Evolutionary conservation across 352 stramenopile genomes (phyloP).

Genomic region (Phytophthora capsici): DNA sequence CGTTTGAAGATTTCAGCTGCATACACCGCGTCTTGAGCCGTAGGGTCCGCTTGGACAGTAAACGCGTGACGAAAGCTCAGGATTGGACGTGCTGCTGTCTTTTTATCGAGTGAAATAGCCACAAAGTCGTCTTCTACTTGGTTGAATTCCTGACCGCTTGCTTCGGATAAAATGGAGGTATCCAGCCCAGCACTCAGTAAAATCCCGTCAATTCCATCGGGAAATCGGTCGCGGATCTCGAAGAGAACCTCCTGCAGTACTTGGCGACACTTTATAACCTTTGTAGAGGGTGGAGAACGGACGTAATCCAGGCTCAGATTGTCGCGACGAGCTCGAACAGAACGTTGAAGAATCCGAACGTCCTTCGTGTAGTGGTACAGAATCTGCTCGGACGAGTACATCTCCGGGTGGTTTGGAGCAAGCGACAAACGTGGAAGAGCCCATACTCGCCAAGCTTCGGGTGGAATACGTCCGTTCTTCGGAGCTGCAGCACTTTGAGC

Average conservation of each 20-base stretch:
- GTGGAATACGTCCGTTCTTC: constrained; percentile 38
- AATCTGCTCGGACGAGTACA: constrained; percentile 71
- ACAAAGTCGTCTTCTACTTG: constrained; percentile 24
- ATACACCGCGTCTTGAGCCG: constrained; percentile 52
- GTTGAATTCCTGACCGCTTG: constrained; percentile 47
- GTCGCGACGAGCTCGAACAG: constrained; percentile 40
- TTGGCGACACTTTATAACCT: constrained; percentile 51
- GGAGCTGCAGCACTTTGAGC: constrained; percentile 42
- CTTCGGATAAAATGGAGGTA: constrained; percentile 75
- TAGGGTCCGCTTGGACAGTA: constrained; percentile 55
- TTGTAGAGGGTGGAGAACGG: constrained; percentile 33
- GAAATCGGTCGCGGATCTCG: constrained; percentile 44
- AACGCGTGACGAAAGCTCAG: constrained; percentile 60
- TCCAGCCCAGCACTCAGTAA: constrained; percentile 74
- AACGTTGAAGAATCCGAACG: constrained; percentile 43
- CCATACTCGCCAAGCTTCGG: constrained; percentile 64
- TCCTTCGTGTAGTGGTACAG: constrained; percentile 84
- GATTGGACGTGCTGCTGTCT: constrained; percentile 41
- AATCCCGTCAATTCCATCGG: constrained; percentile 50
- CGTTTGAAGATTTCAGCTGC: constrained; percentile 52
- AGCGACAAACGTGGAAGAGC: constrained; percentile 63
- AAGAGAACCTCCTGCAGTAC: constrained; percentile 62
- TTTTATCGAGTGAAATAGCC: constrained; percentile 53
- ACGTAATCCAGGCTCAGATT: constrained; percentile 56
- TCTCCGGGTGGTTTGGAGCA: constrained; percentile 58